Conservation (phyloP, 805 yeast genomes). For the Wickerhamiella sorbophila region DNA sequence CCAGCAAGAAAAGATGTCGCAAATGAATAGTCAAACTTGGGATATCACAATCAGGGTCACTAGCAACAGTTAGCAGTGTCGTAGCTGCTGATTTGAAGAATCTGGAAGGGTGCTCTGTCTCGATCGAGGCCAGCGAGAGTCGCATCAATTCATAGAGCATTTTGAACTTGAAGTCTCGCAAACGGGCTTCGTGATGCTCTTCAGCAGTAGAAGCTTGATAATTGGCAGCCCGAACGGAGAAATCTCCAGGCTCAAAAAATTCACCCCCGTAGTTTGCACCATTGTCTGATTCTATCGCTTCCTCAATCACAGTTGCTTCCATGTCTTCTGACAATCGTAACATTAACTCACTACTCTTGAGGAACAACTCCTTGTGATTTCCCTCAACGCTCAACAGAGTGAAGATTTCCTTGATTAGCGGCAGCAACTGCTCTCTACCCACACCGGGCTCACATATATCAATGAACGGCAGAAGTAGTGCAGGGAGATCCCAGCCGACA, state of each 20-base stretch:
- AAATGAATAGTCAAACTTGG: constrained; percentile 31
- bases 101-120: constrained; percentile 63
- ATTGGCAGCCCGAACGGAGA: background rate
- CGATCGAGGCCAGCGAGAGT: constrained; percentile 43
- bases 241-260: background rate
- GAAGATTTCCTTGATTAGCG: constrained; percentile 35
- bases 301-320: background rate
- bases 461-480: constrained; percentile 43
- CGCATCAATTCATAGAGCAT: constrained; percentile 50
- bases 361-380: constrained; percentile 65
- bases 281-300: background rate
- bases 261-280: background rate
- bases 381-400: constrained; percentile 54
- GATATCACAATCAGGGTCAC: constrained; percentile 28
- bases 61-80: constrained; percentile 39
- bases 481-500: constrained; percentile 90
- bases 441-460: constrained; percentile 9
- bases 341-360: constrained; percentile 57
- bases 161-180: constrained; percentile 46
- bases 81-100: constrained; percentile 57
- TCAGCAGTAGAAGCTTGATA: background rate
- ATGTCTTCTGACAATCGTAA: constrained; percentile 3
- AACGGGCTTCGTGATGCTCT: constrained; percentile 3
- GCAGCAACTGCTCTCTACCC: constrained; percentile 15
- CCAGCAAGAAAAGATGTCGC: constrained; percentile 45